Conservation (phyloP, 2,329 filamentous ascomycete genomes). For the Seiridium cupressi region DNA sequence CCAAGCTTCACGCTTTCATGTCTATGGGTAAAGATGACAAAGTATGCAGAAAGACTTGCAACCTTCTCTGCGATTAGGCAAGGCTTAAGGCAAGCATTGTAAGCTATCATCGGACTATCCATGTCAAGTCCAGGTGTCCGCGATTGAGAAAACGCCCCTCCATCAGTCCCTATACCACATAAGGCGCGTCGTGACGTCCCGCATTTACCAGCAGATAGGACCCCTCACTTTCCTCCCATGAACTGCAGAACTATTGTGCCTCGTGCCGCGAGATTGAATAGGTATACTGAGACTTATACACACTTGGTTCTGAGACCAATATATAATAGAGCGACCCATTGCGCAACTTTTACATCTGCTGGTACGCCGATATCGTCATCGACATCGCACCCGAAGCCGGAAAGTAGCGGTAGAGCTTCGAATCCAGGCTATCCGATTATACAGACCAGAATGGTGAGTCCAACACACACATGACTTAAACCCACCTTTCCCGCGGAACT, state of each 20-base stretch:
- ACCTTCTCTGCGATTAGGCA: not conserved
- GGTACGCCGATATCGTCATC: not conserved
- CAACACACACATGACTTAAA: not conserved
- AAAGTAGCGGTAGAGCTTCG: not conserved
- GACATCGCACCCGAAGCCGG: constrained; percentile 8
- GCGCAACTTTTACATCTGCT: not conserved
- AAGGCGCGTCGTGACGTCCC: not conserved
- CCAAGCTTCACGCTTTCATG: not conserved
- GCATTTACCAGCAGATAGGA: not conserved
- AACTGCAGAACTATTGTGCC: constrained; percentile 11
- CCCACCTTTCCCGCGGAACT: not conserved
- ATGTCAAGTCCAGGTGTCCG: not conserved
- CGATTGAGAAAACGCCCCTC: too few relatives aligned
- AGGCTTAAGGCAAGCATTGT: not conserved
- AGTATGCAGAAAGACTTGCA: constrained; percentile 1
- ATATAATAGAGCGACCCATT: not conserved
- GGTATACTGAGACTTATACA: not conserved
- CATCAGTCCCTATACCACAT: not conserved
- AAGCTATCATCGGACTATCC: not conserved
- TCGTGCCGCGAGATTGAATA: constrained; percentile 6
- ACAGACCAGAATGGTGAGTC: constrained; percentile 23
- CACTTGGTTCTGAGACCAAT: not conserved
- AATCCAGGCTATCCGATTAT: not conserved
- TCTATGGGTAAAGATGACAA: constrained; percentile 14
- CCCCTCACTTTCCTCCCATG: constrained; percentile 12